Percentiles rank a stretch among this genome's conserved stretches.
Conservation (phyloP, 2,329 filamentous ascomycete species). For the Claviceps digitariae region DNA sequence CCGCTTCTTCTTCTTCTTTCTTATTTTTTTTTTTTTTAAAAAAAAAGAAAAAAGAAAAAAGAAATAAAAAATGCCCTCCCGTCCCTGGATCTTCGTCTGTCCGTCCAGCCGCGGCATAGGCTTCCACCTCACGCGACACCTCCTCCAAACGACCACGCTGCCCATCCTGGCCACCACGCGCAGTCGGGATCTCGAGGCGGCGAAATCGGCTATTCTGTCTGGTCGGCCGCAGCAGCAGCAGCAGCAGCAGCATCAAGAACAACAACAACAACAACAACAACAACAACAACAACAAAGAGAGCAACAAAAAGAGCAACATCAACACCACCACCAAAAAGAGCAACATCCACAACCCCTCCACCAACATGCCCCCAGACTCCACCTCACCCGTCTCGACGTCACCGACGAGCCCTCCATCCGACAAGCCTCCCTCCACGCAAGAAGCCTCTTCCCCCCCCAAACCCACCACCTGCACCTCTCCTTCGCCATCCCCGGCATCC, state of each 20-base stretch:
- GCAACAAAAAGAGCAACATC: not conserved
- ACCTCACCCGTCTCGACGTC: conserved; percentile 30
- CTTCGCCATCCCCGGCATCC: conserved; percentile 56
- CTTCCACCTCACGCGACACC: conserved; percentile 32
- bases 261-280: not conserved
- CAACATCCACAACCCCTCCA: not conserved
- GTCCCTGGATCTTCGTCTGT: conserved; percentile 36
- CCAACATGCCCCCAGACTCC: conserved; percentile 19
- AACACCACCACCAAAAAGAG: conserved; percentile 16
- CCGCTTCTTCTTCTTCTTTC: too few relatives aligned
- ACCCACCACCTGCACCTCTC: conserved; percentile 52
- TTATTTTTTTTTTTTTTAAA: too few relatives aligned
- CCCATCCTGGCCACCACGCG: conserved; percentile 35
- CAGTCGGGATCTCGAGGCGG: conserved; percentile 16
- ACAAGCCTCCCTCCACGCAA: conserved; percentile 38
- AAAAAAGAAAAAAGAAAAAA: not conserved
- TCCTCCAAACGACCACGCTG: conserved; percentile 31
- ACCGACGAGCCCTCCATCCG: conserved; percentile 49
- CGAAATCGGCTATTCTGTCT: conserved; percentile 21
- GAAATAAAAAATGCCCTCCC: conserved; percentile 24
- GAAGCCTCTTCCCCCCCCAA: conserved; percentile 34
- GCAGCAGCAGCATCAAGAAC: conserved; percentile 12
- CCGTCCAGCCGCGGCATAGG: conserved; percentile 36
- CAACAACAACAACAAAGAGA: too few relatives aligned
- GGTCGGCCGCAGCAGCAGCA: conserved; percentile 11